A percentile compares a stretch with the other conserved stretches of the same genome.
Conservation (phyloP, 1,284 basidiomycete genomes). For the Hortiboletus rubellus region DNA sequence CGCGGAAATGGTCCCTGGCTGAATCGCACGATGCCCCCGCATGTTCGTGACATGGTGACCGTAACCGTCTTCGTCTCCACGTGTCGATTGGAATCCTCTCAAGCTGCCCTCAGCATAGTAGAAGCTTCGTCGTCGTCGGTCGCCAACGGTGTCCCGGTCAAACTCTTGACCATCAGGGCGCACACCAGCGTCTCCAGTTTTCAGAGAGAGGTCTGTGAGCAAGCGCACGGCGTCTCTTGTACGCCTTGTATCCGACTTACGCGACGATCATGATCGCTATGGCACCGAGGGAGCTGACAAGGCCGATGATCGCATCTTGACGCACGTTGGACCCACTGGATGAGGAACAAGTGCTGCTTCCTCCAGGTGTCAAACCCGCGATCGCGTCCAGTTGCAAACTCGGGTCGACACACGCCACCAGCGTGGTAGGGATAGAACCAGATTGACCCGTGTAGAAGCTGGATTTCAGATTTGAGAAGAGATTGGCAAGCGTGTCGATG, state of each 20-base stretch:
- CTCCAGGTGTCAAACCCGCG: conserved; percentile 36
- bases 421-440: conserved; percentile 39
- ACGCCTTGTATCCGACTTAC: conserved; percentile 61
- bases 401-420: conserved; percentile 63
- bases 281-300: conserved; percentile 71
- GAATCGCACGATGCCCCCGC: conserved; percentile 53
- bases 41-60: conserved; percentile 36
- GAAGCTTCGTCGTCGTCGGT: conserved; percentile 70
- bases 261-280: conserved; percentile 65
- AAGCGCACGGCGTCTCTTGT: conserved; percentile 58
- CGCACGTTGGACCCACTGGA: conserved; percentile 38
- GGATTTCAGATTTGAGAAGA: conserved; percentile 56
- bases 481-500: conserved; percentile 53
- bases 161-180: conserved; percentile 66
- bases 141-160: conserved; percentile 71
- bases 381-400: conserved; percentile 56
- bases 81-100: conserved; percentile 49
- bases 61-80: conserved; percentile 26
- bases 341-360: conserved; percentile 15
- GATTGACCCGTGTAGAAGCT: conserved; percentile 56
- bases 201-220: conserved; percentile 66
- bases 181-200: conserved; percentile 36
- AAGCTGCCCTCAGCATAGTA: conserved; percentile 82
- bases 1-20: conserved; percentile 58
- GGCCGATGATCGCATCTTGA: conserved; percentile 78